Conservation (phyloP, 345 rosid species). For the Pugionium cornutum region DNA sequence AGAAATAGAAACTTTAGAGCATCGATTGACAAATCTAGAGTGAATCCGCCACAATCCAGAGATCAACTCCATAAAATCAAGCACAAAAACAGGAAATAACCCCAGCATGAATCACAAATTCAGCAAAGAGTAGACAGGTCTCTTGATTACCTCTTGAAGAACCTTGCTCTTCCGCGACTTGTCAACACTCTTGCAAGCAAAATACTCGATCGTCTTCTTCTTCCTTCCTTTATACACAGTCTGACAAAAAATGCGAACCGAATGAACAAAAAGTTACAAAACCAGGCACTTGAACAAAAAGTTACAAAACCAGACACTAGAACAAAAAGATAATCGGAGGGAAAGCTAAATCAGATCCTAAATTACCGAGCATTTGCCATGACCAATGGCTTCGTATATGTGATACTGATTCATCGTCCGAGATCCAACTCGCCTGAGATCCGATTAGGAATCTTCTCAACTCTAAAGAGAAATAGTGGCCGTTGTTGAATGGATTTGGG, state of each 20-base stretch:
- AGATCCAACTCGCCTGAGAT: constrained; percentile 32
- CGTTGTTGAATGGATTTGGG: constrained; percentile 23
- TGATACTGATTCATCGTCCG: constrained; percentile 80
- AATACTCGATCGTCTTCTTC: constrained; percentile 97
- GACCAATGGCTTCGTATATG: constrained; percentile 96
- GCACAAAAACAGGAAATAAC: background rate
- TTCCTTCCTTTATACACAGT: constrained; percentile 94
- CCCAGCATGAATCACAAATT: constrained; percentile 18
- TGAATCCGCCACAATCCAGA: constrained; percentile 14
- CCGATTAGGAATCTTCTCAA: constrained; percentile 22
- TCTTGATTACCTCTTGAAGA: constrained; percentile 79
- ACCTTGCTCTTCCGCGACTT: constrained; percentile 89
- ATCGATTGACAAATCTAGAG: constrained; percentile 6
- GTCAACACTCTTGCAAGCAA: constrained; percentile 90
- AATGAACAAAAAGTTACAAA: background rate
- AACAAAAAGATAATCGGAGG: background rate
- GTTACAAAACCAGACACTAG: background rate
- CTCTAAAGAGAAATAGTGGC: constrained; percentile 12
- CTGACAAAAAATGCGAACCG: constrained; percentile 37
- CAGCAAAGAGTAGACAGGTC: constrained; percentile 6
- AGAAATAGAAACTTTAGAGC: constrained; percentile 33
- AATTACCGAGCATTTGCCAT: constrained; percentile 90
- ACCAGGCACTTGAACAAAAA: background rate
- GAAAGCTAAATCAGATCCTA: background rate
- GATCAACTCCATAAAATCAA: background rate